These are phyloP conservation scores for Dichomitus squalens DNA, from an alignment of 1,284 basidiomycete species.

Conservation along the genomic window DNA sequence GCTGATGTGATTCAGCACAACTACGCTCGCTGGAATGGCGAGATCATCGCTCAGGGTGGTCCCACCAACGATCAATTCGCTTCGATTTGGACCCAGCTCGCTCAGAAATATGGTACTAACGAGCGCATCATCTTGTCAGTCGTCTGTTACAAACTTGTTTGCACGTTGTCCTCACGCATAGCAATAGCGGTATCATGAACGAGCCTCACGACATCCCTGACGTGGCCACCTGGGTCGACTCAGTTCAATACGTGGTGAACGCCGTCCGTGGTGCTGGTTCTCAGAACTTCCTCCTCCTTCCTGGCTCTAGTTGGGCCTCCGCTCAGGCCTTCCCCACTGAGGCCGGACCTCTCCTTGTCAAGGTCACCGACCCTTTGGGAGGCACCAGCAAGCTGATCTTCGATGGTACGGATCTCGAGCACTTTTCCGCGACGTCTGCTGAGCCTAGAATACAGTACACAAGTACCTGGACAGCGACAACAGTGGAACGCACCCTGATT, in stretches of 20 bases:
- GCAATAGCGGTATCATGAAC: conserved; percentile 48
- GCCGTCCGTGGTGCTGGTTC: conserved; percentile 52
- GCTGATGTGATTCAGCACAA: conserved; percentile 40
- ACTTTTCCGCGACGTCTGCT: conserved; percentile 13
- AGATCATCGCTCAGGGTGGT: conserved; percentile 54
- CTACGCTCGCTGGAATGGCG: conserved; percentile 54
- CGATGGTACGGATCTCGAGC: conserved; percentile 40
- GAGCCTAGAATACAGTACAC: conserved; percentile 44
- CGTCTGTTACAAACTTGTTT: neutral
- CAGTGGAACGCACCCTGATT: conserved; percentile 53
- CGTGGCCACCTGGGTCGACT: conserved; percentile 44
- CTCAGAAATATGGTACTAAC: conserved; percentile 50
- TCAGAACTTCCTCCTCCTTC: conserved; percentile 49
- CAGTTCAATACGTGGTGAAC: conserved; percentile 51
- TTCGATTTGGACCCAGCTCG: conserved; percentile 55
- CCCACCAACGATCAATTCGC: conserved; percentile 55
- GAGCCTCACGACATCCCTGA: conserved; percentile 52
- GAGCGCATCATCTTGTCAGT: conserved; percentile 48
- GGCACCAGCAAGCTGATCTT: conserved; percentile 54
- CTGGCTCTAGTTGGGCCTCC: conserved; percentile 45
- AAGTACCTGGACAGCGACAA: conserved; percentile 65
- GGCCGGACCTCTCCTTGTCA: conserved; percentile 51
- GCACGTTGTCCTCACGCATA: neutral
- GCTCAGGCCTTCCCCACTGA: conserved; percentile 53
- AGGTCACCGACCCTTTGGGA: conserved; percentile 57